Conservation (phyloP, 148 eudicot genomes). For the Vaccinium vitisidaea region DNA sequence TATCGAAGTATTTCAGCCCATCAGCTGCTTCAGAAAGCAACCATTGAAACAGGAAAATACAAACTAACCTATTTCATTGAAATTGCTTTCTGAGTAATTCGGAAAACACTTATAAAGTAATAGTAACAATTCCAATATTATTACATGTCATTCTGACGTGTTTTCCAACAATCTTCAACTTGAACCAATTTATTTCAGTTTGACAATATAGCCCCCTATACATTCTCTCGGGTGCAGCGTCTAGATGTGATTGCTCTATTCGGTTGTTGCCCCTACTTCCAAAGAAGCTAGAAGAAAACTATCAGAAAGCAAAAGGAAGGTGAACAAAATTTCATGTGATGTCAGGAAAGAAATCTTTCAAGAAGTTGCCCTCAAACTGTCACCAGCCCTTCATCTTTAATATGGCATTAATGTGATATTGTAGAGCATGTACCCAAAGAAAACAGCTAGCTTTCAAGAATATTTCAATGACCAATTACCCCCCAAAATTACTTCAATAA, state of each 20-base stretch:
- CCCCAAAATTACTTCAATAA: neutral
- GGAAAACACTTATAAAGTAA: neutral
- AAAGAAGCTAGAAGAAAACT: conserved; percentile 3
- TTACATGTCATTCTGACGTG: neutral
- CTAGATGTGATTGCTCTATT: neutral
- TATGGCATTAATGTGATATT: neutral
- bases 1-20: conserved; percentile 84
- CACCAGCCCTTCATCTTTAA: neutral
- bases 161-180: neutral
- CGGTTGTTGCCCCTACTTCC: neutral
- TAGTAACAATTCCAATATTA: neutral
- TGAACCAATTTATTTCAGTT: neutral
- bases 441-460: neutral
- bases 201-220: neutral
- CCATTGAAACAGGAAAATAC: conserved; percentile 1
- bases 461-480: neutral
- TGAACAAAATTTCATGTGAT: neutral
- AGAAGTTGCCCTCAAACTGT: neutral
- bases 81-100: neutral
- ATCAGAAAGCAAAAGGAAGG: neutral
- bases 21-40: conserved; percentile 59
- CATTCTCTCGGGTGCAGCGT: neutral
- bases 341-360: neutral
- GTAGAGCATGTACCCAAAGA: neutral
- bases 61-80: neutral